phyloP scores from a whole-genome alignment of 1,139 yeast genomes.

The Sugiyamaella grinbergsii region DNA sequence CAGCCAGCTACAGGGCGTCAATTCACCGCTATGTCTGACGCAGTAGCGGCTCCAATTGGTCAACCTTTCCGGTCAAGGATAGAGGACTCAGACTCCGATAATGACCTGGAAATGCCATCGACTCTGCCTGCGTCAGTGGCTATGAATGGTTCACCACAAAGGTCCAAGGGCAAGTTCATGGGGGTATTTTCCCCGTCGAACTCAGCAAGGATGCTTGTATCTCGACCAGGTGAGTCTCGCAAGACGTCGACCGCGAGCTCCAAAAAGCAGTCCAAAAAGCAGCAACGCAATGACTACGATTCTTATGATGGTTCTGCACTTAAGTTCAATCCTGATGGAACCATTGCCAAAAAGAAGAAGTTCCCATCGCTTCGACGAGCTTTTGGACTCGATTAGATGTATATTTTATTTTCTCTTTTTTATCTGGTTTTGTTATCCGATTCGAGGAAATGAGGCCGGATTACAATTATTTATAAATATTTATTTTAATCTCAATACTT shows the following conservation, averaged over 20 bases:
- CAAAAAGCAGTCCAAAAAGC: constrained; percentile 5
- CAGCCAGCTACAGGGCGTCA: constrained; percentile 4
- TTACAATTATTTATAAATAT: constrained; percentile 9
- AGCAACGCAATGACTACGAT: background rate
- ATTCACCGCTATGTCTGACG: constrained; percentile 7
- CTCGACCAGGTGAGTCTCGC: constrained; percentile 18
- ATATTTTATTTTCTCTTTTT: too few relatives aligned
- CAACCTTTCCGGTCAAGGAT: constrained; percentile 39
- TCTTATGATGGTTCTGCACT: constrained; percentile 16
- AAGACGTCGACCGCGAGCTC: constrained; percentile 8
- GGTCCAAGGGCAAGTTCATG: constrained; percentile 25
- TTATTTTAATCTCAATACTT: too few relatives aligned
- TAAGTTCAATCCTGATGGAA: constrained; percentile 22
- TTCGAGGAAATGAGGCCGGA: constrained; percentile 6
- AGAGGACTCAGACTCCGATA: constrained; percentile 43
- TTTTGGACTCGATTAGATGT: constrained; percentile 32
- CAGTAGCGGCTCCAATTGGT: background rate
- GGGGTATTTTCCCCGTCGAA: constrained; percentile 39
- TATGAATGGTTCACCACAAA: constrained; percentile 1
- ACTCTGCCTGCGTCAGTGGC: constrained; percentile 1
- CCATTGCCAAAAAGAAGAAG: constrained; percentile 28
- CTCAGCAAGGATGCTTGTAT: constrained; percentile 36
- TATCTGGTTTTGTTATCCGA: constrained; percentile 15
- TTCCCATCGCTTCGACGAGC: constrained; percentile 36
- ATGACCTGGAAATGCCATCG: constrained; percentile 27